Conservation (phyloP, 805 yeast genomes). For the Nakazawaea anatomiae region DNA sequence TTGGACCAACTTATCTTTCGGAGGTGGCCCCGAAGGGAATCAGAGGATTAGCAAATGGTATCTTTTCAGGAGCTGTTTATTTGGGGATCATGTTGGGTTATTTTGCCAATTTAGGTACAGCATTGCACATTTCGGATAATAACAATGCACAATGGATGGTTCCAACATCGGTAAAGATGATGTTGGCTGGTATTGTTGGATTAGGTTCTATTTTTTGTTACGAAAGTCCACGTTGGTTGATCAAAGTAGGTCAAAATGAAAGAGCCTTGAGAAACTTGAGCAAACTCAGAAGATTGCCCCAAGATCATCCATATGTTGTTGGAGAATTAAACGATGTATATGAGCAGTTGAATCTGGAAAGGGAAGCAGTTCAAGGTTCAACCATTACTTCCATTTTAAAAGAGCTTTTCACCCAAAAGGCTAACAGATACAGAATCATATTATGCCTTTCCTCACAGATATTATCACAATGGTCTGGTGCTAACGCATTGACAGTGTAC, state of each 20-base stretch:
- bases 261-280: slow-evolving; percentile 33
- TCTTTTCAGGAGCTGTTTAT: slow-evolving; percentile 55
- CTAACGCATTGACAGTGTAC: slow-evolving; percentile 49
- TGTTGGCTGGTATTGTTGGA: slow-evolving; percentile 40
- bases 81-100: slow-evolving; percentile 46
- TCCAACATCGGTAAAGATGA: slow-evolving; percentile 42
- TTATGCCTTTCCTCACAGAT: slow-evolving; percentile 38
- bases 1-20: slow-evolving; percentile 49
- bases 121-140: slow-evolving; percentile 32
- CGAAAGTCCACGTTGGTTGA: slow-evolving; percentile 48
- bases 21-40: slow-evolving; percentile 48
- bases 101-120: slow-evolving; percentile 46
- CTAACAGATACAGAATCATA: slow-evolving; percentile 40
- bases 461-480: slow-evolving; percentile 57
- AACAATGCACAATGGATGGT: slow-evolving; percentile 44
- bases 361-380: slow-evolving; percentile 19
- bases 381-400: slow-evolving; percentile 20
- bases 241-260: slow-evolving; percentile 36
- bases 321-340: slow-evolving; percentile 47
- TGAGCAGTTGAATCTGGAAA: slow-evolving; percentile 36
- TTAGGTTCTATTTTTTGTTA: slow-evolving; percentile 37
- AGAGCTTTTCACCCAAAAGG: slow-evolving; percentile 30
- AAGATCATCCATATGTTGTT: slow-evolving; percentile 42
- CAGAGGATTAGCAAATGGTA: slow-evolving; percentile 47
- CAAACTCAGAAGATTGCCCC: slow-evolving; percentile 27